A percentile compares a stretch with the other conserved stretches of the same genome.
These are phyloP conservation scores for Didymella sp. DNA, from an alignment of 2,329 filamentous ascomycete species.

Conservation along the genomic window DNA sequence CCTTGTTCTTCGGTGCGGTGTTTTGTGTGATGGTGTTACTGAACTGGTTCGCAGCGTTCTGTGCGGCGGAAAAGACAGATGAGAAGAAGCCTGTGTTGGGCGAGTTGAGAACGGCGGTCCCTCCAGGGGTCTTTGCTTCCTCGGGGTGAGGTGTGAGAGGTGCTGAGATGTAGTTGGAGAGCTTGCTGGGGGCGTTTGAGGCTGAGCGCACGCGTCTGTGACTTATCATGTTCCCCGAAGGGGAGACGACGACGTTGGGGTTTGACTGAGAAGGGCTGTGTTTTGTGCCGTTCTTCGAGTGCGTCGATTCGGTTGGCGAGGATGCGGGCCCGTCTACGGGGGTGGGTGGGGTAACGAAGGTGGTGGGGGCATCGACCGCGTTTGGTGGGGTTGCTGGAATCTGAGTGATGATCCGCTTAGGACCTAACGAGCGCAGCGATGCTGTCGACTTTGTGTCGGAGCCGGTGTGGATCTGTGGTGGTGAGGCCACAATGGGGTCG, in stretches of 20 bases:
- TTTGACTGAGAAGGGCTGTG: conserved; percentile 48
- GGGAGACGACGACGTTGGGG: conserved; percentile 65
- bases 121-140: conserved; percentile 66
- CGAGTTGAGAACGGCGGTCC: conserved; percentile 57
- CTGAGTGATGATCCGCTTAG: conserved; percentile 49
- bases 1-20: conserved; percentile 55
- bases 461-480: conserved; percentile 40
- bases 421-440: conserved; percentile 33
- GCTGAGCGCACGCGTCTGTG: conserved; percentile 70
- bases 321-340: conserved; percentile 58
- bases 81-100: conserved; percentile 77
- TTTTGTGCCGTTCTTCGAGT: conserved; percentile 34
- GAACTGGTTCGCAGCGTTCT: conserved; percentile 82
- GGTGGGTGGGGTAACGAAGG: conserved; percentile 69
- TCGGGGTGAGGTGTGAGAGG: conserved; percentile 81
- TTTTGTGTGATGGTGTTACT: conserved; percentile 77
- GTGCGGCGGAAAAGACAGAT: conserved; percentile 88
- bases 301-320: conserved; percentile 42
- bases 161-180: conserved; percentile 72
- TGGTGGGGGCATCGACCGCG: conserved; percentile 57
- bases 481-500: conserved; percentile 37
- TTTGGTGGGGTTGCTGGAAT: conserved; percentile 54
- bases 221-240: conserved; percentile 74
- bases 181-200: conserved; percentile 75
- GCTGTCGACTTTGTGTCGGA: conserved; percentile 43